Evolutionary conservation across 331 rosid species (phyloP).

Genomic region (Arachis monticola): DNA sequence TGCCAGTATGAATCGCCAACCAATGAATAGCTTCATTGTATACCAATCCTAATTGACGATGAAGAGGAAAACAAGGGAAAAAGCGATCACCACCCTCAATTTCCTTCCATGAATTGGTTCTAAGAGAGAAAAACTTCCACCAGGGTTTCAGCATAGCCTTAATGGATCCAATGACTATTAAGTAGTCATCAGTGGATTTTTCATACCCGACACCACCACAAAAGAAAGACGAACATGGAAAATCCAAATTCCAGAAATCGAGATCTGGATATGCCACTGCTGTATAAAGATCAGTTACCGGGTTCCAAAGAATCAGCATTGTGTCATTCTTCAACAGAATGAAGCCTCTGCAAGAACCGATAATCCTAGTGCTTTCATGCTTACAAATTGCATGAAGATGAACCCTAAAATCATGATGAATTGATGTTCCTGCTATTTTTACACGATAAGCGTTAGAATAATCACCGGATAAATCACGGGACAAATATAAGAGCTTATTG

Average conservation of each 20-base stretch:
- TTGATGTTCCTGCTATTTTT: neutral
- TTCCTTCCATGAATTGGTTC: constrained; percentile 17
- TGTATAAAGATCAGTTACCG: neutral
- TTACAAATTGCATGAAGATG: neutral
- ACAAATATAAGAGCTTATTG: too few species aligned
- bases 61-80: neutral
- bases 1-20: neutral
- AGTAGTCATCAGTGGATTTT: constrained; percentile 9
- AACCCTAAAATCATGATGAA: neutral
- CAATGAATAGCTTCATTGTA: constrained; percentile 35
- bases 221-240: neutral
- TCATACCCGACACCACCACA: constrained; percentile 25
- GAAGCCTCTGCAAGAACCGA: constrained; percentile 13
- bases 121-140: neutral
- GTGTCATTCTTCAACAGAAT: neutral
- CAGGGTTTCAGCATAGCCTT: neutral
- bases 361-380: neutral
- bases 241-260: neutral
- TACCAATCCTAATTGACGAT: neutral
- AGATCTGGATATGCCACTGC: neutral
- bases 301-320: constrained; percentile 23
- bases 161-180: neutral
- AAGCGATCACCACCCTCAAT: neutral
- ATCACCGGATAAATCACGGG: too few species aligned
- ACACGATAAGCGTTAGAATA: neutral